Conservation (phyloP, 371 early-diverging fungal genomes). For the Rhizopus sp. region DNA sequence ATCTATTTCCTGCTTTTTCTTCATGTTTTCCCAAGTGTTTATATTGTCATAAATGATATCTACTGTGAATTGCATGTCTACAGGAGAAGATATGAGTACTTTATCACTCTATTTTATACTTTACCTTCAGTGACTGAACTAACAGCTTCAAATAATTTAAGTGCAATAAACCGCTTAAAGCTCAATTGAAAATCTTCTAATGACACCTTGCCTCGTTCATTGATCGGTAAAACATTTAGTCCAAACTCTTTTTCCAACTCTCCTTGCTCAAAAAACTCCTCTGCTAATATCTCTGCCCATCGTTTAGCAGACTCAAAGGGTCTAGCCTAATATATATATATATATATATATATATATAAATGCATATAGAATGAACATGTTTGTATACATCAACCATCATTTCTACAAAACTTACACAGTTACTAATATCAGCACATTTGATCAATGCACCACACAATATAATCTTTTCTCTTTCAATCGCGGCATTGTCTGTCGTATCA, state of each 20-base stretch:
- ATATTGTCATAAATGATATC: slow-evolving; percentile 40
- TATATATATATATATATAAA: too few species aligned
- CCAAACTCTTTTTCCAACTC: slow-evolving; percentile 70
- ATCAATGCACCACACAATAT: slow-evolving; percentile 71
- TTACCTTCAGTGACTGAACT: slow-evolving; percentile 38
- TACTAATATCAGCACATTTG: slow-evolving; percentile 88
- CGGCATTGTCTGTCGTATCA: slow-evolving; percentile 22
- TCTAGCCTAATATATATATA: slow-evolving; percentile 50
- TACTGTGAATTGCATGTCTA: slow-evolving; percentile 45
- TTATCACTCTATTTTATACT: neutral
- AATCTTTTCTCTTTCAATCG: slow-evolving; percentile 35
- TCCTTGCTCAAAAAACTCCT: slow-evolving; percentile 70
- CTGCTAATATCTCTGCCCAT: slow-evolving; percentile 61
- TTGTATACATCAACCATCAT: slow-evolving; percentile 9
- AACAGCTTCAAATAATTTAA: slow-evolving; percentile 40
- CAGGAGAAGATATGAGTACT: neutral
- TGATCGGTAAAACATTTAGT: slow-evolving; percentile 40
- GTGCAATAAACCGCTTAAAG: slow-evolving; percentile 41
- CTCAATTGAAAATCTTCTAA: slow-evolving; percentile 44
- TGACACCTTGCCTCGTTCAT: slow-evolving; percentile 40
- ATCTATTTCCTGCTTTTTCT: slow-evolving; percentile 1
- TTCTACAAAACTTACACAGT: slow-evolving; percentile 53
- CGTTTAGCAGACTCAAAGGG: slow-evolving; percentile 62
- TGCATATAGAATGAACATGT: neutral
- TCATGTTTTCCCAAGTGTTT: slow-evolving; percentile 31